Base-by-base conservation (phyloP, 1,284 basidiomycete genomes). In the Sporisorium reilianum region DNA sequence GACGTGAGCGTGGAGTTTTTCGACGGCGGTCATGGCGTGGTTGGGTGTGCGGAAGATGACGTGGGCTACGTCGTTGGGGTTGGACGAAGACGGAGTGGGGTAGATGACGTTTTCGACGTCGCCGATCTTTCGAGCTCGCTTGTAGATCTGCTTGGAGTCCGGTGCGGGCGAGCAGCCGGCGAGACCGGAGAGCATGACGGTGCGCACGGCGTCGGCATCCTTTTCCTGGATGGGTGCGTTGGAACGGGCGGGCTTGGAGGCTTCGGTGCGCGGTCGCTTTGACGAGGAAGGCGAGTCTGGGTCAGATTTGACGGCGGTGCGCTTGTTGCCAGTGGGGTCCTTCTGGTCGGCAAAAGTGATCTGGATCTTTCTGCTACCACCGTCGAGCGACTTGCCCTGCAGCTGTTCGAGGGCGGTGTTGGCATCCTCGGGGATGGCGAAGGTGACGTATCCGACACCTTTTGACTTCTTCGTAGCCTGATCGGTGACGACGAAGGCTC, bases 361-460 rank as follows among this genome's bases (percentile, higher is more conserved):
- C 41, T 78, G 69, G 25, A 84, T 81, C 50, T 79, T 78, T 12
- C 80, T 53, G 55, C 73, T 78, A 11, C 77, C 70, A 10, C 77
- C 80, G 38, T 81, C 79, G 34, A 83, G 69, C n/a, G 67, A 78
- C 53, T 80, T 78, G 7, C 77, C 81, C 46, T 84, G 81, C 5
- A 84, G 74, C 60, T 80, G 75, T 11, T 77, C 60, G 22, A 81
- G 54, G 10, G 82, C 81, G 18, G 71, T 69, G 38, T 69, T 63
- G 12, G 95, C 97, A 86, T 99, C 97, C 79, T 97, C 93, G 59
- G 89, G 89, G 70, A 94, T 88, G 1, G 95, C 91, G 86, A 95
- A 99, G 0, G 94, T 92, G 66, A 98, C 94, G 85, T 98, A 99
- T 68, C 96, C 96, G n/a, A 98, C 94, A 77, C 96, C 97, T 85